Percentiles rank a stretch among this genome's conserved stretches.
Conservation (phyloP, 768 basidiomycete species). For the Trametes maxima region DNA sequence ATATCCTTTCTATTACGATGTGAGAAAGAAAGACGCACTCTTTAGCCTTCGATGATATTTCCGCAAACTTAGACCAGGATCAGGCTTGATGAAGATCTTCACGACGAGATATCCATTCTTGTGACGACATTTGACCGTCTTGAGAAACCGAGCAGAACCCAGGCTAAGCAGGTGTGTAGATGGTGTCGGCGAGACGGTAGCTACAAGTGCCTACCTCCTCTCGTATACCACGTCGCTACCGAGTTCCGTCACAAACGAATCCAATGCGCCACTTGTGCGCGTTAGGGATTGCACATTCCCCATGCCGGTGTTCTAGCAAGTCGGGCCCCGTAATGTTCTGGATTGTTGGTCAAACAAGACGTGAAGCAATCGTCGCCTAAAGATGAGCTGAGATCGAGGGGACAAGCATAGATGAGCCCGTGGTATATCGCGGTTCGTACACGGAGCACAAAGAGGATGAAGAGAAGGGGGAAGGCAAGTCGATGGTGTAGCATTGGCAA, state of each 20-base stretch:
- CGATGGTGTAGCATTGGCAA: no score
- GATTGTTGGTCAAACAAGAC: no score
- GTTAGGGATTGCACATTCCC: constrained; percentile 79
- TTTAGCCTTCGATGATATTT: constrained; percentile 79
- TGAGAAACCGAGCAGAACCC: constrained; percentile 69
- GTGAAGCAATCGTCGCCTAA: no score
- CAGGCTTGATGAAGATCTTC: constrained; percentile 96
- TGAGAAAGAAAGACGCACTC: constrained; percentile 43
- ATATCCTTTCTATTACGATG: constrained; percentile 3
- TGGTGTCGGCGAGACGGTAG: neutral
- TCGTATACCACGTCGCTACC: constrained; percentile 89
- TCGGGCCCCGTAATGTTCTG: neutral
- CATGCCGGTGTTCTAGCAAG: constrained; percentile 44
- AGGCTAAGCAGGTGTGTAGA: constrained; percentile 44
- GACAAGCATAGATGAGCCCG: no score
- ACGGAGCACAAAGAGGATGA: no score
- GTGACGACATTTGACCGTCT: constrained; percentile 87
- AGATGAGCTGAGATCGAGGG: no score
- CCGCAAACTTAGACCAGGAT: constrained; percentile 77
- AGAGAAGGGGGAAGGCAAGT: no score
- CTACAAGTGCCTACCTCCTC: constrained; percentile 63
- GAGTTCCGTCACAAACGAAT: constrained; percentile 89
- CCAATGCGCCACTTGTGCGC: constrained; percentile 77
- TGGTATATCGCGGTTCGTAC: no score
- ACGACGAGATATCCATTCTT: constrained; percentile 81